phyloP scores from a whole-genome alignment of 257 asterid genomes.

The Anisodus tanguticus region DNA sequence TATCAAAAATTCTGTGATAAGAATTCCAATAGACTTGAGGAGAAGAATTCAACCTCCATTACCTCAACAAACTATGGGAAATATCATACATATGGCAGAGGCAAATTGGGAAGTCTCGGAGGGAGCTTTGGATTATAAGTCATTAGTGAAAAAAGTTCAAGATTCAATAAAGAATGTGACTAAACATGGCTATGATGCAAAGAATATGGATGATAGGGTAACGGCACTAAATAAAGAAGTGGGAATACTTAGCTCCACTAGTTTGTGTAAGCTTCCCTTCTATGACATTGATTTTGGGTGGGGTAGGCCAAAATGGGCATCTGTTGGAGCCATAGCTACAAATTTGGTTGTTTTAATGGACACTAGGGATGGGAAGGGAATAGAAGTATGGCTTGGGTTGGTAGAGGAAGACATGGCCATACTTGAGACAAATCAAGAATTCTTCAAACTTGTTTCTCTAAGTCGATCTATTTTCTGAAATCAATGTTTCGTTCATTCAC shows the following conservation, averaged over 20 bases:
- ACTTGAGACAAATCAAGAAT: slow-evolving; percentile 17
- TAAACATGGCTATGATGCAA: not conserved
- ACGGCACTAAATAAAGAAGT: not conserved
- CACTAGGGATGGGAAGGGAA: not conserved
- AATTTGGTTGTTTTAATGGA: slow-evolving; percentile 18
- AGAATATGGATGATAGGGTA: not conserved
- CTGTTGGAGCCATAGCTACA: not conserved
- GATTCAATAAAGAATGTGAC: not conserved
- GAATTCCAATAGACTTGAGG: not conserved
- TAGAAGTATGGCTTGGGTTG: slow-evolving; percentile 21
- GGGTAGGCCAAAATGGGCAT: slow-evolving; percentile 18
- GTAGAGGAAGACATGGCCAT: slow-evolving; percentile 5
- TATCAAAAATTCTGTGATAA: not conserved
- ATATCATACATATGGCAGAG: not conserved
- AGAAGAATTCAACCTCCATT: slow-evolving; percentile 1
- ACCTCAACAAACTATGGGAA: slow-evolving; percentile 8
- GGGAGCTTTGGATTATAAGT: not conserved
- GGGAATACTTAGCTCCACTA: slow-evolving; percentile 5
- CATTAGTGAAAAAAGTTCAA: not conserved
- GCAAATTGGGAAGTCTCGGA: slow-evolving; percentile 20
- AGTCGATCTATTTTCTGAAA: slow-evolving; percentile 2
- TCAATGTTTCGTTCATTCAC: not conserved
- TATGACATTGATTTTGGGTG: slow-evolving; percentile 16
- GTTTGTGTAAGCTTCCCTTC: not conserved
- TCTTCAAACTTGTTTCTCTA: not conserved